Evolutionary conservation across 2,329 filamentous ascomycete genomes (phyloP), one percentile per base, ranked within the genome.

Genomic region (Alternaria angustiovoidea): DNA sequence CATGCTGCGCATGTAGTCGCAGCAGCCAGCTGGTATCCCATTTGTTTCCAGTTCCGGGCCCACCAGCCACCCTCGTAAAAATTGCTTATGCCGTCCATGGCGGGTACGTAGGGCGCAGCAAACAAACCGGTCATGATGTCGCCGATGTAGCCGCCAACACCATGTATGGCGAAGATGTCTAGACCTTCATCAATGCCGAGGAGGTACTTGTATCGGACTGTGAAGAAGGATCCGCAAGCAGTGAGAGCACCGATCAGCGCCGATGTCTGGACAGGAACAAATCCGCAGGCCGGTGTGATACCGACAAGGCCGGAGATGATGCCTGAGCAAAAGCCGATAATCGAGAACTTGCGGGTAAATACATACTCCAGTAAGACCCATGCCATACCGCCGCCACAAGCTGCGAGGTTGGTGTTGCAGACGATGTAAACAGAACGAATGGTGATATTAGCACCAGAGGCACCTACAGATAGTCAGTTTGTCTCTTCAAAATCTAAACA

Each of bases 101-200:
- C 81, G 2, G 82, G 81, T 2, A 87, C 82, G 69, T 73, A 76
- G 12, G 74, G 57, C 2, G 84, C 81, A 0, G 86, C 86, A 53
- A 88, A 88, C 30, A 88, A 78, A 3, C 86, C 86, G 0, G 86
- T 88, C 18, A 88, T 69, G 48, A 88, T 79, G 34, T 85, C 82
- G 16, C 86, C 86, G 1, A 88, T 81, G 62, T 84, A 81, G 11
- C 86, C 86, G n/a, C 86, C 86, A 2, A 88, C 76, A 18, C 86
- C 86, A 67, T 88, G 86, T 28, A 88, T 82, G 30, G 85, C 85
- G 61, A 87, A 88, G 51, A 88, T 86, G 59, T 88, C 86, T 52
- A 88, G 80, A 2, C 85, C 85, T 46, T 88, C 86, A 59, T 88
- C 86, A 11, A 88, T 80, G 8, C 79, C 78, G 5, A 87, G 74